Percentiles rank a stretch among this genome's conserved stretches.
These are phyloP conservation scores for Sclerospora graminicola DNA, from an alignment of 352 stramenopile species.

Conservation along the genomic window DNA sequence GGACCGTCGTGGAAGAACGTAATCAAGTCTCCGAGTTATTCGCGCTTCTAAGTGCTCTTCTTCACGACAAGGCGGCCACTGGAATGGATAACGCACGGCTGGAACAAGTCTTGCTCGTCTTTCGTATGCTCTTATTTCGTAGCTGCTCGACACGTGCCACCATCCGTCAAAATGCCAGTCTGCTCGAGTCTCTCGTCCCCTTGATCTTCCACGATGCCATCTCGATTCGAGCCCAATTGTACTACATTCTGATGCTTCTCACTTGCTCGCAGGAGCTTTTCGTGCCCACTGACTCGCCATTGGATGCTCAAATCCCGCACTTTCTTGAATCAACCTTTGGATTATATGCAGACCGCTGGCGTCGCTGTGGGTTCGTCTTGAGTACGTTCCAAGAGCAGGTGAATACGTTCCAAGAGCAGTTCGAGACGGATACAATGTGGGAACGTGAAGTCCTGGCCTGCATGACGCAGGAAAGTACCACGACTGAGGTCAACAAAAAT, in stretches of 20 bases:
- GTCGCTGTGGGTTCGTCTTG: constrained; percentile 19
- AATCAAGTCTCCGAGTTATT: no score
- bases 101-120: no score
- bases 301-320: constrained; percentile 14
- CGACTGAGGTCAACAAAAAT: no score
- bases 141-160: constrained; percentile 23
- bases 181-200: constrained; percentile 18
- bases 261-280: constrained; percentile 45
- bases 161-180: constrained; percentile 17
- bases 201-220: constrained; percentile 31
- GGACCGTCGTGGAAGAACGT: no score
- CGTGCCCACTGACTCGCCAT: background rate
- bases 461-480: background rate
- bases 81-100: no score
- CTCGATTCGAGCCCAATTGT: constrained; percentile 42
- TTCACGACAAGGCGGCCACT: no score
- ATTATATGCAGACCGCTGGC: constrained; percentile 27
- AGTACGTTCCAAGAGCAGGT: constrained; percentile 15
- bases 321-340: constrained; percentile 32
- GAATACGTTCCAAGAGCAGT: constrained; percentile 1
- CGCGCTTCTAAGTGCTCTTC: no score
- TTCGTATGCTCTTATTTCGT: constrained; percentile 5
- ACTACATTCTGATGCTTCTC: constrained; percentile 47
- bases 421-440: constrained; percentile 13
- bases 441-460: constrained; percentile 10